A percentile compares a stretch with the other conserved stretches of the same genome.
phyloP scores from a whole-genome alignment of 75 land plant species.

The Cryptomeria japonica region DNA sequence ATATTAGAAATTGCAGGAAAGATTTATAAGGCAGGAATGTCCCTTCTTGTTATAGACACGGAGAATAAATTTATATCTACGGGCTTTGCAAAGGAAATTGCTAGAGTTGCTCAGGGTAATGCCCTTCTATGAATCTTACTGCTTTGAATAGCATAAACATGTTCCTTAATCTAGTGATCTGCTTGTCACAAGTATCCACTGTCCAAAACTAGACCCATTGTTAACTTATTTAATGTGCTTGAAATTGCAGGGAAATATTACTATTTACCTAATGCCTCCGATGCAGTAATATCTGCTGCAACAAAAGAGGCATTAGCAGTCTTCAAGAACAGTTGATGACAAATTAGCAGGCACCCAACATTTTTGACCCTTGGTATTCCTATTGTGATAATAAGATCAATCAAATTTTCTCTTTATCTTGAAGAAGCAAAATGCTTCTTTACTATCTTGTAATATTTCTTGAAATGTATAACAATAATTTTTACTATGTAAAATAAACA shows the following conservation, averaged over 20 bases:
- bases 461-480: background rate
- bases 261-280: conserved; percentile 97
- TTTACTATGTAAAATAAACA: background rate
- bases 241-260: conserved; percentile 84
- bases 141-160: background rate
- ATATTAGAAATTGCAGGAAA: conserved; percentile 97
- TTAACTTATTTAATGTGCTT: background rate
- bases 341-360: background rate
- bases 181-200: background rate
- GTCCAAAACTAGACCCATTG: background rate
- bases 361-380: background rate
- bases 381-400: background rate
- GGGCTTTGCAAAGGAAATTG: conserved; percentile 99
- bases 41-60: conserved; percentile 95
- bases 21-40: conserved; percentile 97
- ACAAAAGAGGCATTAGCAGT: conserved; percentile 85
- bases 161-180: background rate
- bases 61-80: conserved; percentile 99
- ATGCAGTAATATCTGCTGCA: conserved; percentile 91
- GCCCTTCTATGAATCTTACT: background rate
- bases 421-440: background rate
- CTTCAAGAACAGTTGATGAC: conserved; percentile 58
- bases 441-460: background rate
- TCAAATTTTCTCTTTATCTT: background rate
- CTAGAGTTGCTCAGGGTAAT: conserved; percentile 94